These are phyloP conservation scores for Lentinula detonsa DNA, from an alignment of 768 basidiomycete species.

Conservation along the genomic window DNA sequence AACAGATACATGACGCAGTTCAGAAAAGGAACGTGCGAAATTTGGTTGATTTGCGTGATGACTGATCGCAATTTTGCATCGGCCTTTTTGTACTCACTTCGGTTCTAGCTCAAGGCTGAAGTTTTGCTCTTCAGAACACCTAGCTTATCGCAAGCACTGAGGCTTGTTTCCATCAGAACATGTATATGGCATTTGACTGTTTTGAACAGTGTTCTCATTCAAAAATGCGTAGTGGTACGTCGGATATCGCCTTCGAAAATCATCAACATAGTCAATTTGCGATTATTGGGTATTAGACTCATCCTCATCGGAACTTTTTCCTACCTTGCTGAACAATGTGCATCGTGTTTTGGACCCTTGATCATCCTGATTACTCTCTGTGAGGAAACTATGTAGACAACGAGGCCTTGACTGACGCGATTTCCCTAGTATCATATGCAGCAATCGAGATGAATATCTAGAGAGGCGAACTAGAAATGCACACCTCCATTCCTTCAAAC, in stretches of 20 bases:
- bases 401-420: constrained; percentile 7
- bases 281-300: background rate
- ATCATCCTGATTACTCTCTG: constrained; percentile 76
- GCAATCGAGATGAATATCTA: constrained; percentile 74
- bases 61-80: too few species aligned
- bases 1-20: background rate
- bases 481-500: constrained; percentile 60
- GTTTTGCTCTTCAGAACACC: background rate
- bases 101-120: constrained; percentile 1
- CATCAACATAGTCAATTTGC: background rate
- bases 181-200: background rate
- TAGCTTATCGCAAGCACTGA: background rate
- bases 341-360: constrained; percentile 70
- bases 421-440: constrained; percentile 55
- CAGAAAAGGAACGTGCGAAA: background rate
- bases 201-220: background rate
- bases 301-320: background rate
- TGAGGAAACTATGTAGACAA: constrained; percentile 30
- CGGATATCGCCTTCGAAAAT: background rate
- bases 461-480: constrained; percentile 60
- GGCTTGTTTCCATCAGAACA: background rate
- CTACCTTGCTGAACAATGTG: constrained; percentile 46
- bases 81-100: background rate
- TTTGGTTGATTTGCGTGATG: background rate
- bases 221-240: background rate